These are phyloP conservation scores for Nemania bipapillata DNA, from an alignment of 2,329 filamentous ascomycete genomes.

Conservation along the genomic window DNA sequence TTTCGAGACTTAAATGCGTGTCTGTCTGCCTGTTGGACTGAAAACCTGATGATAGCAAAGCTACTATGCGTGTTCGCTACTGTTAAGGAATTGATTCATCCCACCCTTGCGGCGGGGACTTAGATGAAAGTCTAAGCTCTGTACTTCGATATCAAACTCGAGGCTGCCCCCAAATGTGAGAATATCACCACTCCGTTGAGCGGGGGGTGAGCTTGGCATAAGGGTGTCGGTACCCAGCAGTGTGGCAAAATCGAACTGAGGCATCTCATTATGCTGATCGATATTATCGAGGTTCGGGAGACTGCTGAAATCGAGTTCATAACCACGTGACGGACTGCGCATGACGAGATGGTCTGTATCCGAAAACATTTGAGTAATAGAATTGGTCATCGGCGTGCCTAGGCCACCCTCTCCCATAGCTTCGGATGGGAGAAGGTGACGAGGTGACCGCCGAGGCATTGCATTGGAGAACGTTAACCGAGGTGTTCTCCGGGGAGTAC, in stretches of 20 bases:
- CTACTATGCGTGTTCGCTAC: slow-evolving; percentile 6
- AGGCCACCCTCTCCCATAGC: slow-evolving; percentile 38
- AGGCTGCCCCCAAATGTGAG: slow-evolving; percentile 43
- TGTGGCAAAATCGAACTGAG: slow-evolving; percentile 60
- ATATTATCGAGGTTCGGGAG: slow-evolving; percentile 54
- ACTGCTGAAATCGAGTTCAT: slow-evolving; percentile 58
- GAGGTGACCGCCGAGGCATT: slow-evolving; percentile 55
- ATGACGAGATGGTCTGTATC: slow-evolving; percentile 62
- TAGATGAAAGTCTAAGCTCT: slow-evolving; percentile 18
- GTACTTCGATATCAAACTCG: slow-evolving; percentile 29
- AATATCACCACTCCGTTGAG: slow-evolving; percentile 43
- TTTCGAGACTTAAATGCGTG: not conserved
- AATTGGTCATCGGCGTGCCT: slow-evolving; percentile 44
- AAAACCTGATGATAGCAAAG: not conserved
- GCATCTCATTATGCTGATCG: slow-evolving; percentile 36
- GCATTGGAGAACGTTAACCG: slow-evolving; percentile 45
- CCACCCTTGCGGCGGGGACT: slow-evolving; percentile 25
- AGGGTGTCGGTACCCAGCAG: slow-evolving; percentile 61
- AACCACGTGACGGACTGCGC: slow-evolving; percentile 53
- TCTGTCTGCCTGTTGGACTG: not conserved
- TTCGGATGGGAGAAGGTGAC: slow-evolving; percentile 43
- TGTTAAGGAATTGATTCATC: slow-evolving; percentile 5
- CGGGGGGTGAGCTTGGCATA: slow-evolving; percentile 62
- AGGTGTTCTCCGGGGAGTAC: slow-evolving; percentile 56
- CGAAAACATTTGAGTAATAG: slow-evolving; percentile 72